phyloP scores from a whole-genome alignment of 2,329 filamentous ascomycete species.

The Fusarium tanahbumbuense region DNA sequence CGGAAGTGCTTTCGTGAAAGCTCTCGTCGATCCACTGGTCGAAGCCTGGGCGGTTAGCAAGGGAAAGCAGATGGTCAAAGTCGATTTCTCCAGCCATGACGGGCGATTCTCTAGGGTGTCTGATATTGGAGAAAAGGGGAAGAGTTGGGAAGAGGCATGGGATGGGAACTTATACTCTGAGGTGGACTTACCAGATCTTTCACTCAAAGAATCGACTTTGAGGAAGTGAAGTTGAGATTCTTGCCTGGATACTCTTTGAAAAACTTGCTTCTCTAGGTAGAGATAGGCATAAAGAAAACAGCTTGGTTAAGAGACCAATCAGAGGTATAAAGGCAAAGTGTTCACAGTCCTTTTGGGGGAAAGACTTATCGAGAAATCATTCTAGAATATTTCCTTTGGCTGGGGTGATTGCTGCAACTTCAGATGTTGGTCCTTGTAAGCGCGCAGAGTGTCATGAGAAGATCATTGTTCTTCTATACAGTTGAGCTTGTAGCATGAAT shows the following conservation, averaged over 20 bases:
- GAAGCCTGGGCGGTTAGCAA: neutral
- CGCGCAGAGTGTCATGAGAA: no score
- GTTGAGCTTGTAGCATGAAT: rapidly evolving
- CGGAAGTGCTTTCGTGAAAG: neutral
- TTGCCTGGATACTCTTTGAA: neutral
- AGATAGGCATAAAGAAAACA: constrained; percentile 11
- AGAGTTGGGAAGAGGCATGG: neutral
- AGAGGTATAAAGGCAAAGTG: neutral
- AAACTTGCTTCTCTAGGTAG: neutral
- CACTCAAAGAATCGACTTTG: neutral
- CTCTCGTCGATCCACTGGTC: constrained; percentile 1
- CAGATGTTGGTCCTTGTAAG: neutral
- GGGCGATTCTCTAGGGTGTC: rapidly evolving
- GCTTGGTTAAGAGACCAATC: constrained; percentile 15
- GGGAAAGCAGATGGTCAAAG: neutral
- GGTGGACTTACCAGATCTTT: neutral
- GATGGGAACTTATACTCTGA: neutral
- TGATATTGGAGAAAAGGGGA: neutral
- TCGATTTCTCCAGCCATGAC: neutral
- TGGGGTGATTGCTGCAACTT: neutral
- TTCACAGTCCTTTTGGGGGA: no score
- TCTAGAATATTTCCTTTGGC: neutral
- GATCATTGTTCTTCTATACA: no score
- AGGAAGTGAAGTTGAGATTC: constrained; percentile 1
- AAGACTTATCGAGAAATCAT: neutral